Evolutionary conservation across 208 protist genomes (phyloP), one percentile per base, ranked within the genome.

Genomic region (Leishmania major): DNA sequence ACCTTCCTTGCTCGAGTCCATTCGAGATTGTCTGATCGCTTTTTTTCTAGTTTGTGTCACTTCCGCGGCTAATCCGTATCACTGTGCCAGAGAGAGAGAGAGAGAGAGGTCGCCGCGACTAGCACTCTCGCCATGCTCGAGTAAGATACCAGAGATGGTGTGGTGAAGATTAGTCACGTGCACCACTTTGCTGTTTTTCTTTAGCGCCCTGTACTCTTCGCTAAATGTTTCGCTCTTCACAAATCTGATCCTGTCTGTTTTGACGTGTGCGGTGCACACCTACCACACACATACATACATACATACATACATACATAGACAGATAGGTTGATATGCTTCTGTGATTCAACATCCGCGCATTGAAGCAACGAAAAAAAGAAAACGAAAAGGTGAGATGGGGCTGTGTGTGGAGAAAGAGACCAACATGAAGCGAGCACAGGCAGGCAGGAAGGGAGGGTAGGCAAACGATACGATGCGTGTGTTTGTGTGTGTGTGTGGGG

Each of bases 201-300:
- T 45, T 5, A 4, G 49, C 49, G 49, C 49, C 49, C 1, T 53
- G 49, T 17, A 53, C 49, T 10, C 74, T 53, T 74, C 55, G 15
- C 60, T 67, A 15, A 13, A 35, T 59, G 70, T 70, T 57, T 79
- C 72, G 64, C 69, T 84, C 43, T 15, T 53, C 49, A 53, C 49
- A 53, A 17, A 53, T 53, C 17, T 0, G 11, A 53, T 15, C 49
- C 8, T 13, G 15, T 53, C 49, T 7, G 49, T 53, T 53, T 53
- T 17, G 15, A 53, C 15, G 1, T 53, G 11, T 53, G 15, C 49
- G 0, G 13, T 53, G 49, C 49, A 53, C 10, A 15, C 49, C 49
- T 10, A 11, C 15, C 15, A 53, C 49, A 15, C 15, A 53, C 15
- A 53, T 0, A 53, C 15, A 7, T 53, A 53, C 13, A 53, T 19